phyloP scores from a whole-genome alignment of 257 asterid species.

The Knoxia roxburghii region DNA sequence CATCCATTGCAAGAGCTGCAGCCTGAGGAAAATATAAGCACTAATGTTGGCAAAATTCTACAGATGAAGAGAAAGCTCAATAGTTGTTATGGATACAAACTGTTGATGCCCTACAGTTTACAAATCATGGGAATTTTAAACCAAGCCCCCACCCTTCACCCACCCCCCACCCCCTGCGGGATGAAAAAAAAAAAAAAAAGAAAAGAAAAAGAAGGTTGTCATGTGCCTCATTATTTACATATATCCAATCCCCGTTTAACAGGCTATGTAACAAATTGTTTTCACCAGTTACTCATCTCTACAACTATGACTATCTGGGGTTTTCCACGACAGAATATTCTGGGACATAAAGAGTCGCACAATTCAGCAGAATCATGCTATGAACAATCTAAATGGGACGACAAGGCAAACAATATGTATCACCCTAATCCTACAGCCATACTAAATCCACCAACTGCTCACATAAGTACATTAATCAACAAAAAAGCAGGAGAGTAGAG shows the following conservation, averaged over 20 bases:
- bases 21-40: constrained; percentile 47
- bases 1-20: constrained; percentile 98
- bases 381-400: not conserved
- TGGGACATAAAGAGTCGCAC: not conserved
- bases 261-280: not conserved
- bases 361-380: not conserved
- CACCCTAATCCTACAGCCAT: not conserved
- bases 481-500: not conserved
- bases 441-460: not conserved
- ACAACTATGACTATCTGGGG: too few species aligned
- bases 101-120: not conserved
- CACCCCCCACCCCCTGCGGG: not conserved
- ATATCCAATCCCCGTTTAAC: not conserved
- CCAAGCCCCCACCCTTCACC: too few species aligned
- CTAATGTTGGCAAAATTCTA: not conserved
- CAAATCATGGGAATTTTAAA: not conserved
- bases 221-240: not conserved
- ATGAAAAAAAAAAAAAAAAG: not conserved
- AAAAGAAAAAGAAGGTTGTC: not conserved
- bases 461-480: not conserved
- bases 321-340: too few species aligned
- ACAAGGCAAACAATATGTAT: not conserved
- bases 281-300: not conserved
- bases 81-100: not conserved
- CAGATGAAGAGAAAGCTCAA: not conserved